phyloP scores from a whole-genome alignment of 1,284 basidiomycete species.

The Neotropicomus parvogracilis region DNA sequence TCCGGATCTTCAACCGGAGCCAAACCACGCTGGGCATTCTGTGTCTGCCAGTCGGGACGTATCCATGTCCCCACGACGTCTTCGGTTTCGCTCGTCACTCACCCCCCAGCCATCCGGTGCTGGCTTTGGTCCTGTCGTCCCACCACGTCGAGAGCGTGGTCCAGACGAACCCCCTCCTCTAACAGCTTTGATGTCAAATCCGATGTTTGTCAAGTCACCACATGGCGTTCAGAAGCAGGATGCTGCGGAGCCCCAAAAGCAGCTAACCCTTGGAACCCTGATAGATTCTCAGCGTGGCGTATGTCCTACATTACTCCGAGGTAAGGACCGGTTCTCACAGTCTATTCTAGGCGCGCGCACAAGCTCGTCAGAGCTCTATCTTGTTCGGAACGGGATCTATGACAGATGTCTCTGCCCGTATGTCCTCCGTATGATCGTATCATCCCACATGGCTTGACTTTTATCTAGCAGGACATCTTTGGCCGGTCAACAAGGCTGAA shows the following conservation, averaged over 20 bases:
- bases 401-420: slow-evolving; percentile 34
- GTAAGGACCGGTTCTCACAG: slow-evolving; percentile 4
- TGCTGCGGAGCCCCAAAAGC: slow-evolving; percentile 31
- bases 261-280: slow-evolving; percentile 58
- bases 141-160: slow-evolving; percentile 39
- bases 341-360: slow-evolving; percentile 41
- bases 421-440: slow-evolving; percentile 14
- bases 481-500: slow-evolving; percentile 52
- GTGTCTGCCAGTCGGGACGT: slow-evolving; percentile 36
- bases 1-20: slow-evolving; percentile 40
- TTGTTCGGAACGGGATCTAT: slow-evolving; percentile 41
- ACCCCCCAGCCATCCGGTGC: slow-evolving; percentile 61
- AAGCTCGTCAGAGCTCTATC: slow-evolving; percentile 47
- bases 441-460: slow-evolving; percentile 9
- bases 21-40: slow-evolving; percentile 33
- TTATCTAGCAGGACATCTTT: slow-evolving; percentile 30
- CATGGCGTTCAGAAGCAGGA: slow-evolving; percentile 34
- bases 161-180: slow-evolving; percentile 68
- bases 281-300: slow-evolving; percentile 56
- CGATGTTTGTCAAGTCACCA: slow-evolving; percentile 66
- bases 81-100: slow-evolving; percentile 61
- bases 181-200: slow-evolving; percentile 54
- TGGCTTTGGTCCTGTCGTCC: slow-evolving; percentile 45
- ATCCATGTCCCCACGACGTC: slow-evolving; percentile 44
- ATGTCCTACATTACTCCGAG: slow-evolving; percentile 24